These are phyloP conservation scores for Austroboletus festivus DNA, from an alignment of 768 basidiomycete species.

Conservation along the genomic window DNA sequence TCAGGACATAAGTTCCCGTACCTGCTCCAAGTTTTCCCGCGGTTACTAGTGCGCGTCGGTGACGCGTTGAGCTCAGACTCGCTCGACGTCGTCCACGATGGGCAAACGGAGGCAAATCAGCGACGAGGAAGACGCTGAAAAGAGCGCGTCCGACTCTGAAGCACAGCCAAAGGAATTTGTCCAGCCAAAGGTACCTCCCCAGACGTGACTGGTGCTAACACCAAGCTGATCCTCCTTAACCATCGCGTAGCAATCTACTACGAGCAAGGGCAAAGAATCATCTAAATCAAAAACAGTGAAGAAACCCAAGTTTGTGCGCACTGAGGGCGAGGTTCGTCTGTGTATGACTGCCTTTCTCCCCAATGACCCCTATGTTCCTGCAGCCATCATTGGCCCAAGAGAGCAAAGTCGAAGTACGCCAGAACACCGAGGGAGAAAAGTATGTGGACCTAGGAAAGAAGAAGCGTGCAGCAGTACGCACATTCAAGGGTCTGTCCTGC, in stretches of 20 bases:
- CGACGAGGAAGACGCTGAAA: constrained; percentile 9
- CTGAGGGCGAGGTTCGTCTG: constrained; percentile 9
- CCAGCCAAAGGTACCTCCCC: constrained; percentile 14
- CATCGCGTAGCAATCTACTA: background rate
- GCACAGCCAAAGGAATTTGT: constrained; percentile 1
- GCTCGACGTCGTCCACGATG: constrained; percentile 10
- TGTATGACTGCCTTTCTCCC: background rate
- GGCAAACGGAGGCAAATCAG: constrained; percentile 20
- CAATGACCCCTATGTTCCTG: constrained; percentile 16
- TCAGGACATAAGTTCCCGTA: constrained; percentile 31
- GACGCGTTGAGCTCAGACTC: background rate
- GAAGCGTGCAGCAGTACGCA: constrained; percentile 57
- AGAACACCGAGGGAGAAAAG: constrained; percentile 33
- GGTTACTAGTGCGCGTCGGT: constrained; percentile 2
- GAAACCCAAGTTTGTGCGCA: constrained; percentile 32
- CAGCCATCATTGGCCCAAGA: constrained; percentile 14
- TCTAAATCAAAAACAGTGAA: constrained; percentile 29
- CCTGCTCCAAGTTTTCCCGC: constrained; percentile 3
- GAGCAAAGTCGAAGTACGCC: constrained; percentile 9
- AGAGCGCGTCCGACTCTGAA: constrained; percentile 17
- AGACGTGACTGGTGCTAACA: background rate
- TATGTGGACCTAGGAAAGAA: constrained; percentile 73
- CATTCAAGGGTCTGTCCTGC: constrained; percentile 41
- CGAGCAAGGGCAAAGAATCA: constrained; percentile 10
- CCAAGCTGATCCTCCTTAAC: background rate